Evolutionary conservation across 1,139 yeast species (phyloP), one percentile per base, ranked within the genome.

Genomic region (Yarrowia galli): DNA sequence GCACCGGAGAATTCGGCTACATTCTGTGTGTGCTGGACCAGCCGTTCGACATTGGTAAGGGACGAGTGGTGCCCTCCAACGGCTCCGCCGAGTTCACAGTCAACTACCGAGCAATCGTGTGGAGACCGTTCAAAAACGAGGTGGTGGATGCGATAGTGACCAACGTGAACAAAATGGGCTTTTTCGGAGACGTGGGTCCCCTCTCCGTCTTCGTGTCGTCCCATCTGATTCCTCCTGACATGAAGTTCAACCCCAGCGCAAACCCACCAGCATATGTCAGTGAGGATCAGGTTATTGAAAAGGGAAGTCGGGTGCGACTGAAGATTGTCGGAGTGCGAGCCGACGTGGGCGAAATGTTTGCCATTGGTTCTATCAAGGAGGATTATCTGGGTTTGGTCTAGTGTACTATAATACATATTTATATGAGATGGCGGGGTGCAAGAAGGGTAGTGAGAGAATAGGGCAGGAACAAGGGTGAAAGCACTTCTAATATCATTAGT

Each of bases 111-210:
- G 99, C 99, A 0, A 95, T 95, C 70, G 98, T 95, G 42, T 95
- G 98, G 97, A 89, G 96, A 75, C 99, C 99, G 1, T 96, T 95
- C 81, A 95, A 93, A 79, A 98, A 98, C 40, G 99, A 95, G 79
- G 99, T 95, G 7, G 98, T 95, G 40, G 99, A 95, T 79, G 99
- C 96, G 2, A 88, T 93, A 49, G 99, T 95, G 23, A 89, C 97
- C 18, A 91, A 93, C 48, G 98, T 96, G 68, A 92, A 93, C 77
- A 92, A 92, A 67, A 90, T 95, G 89, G 99, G 99, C 16, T 92
- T 95, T 74, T 95, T 95, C 77, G 98, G 97, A 49, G 98, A 95
- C 77, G 99, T 95, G 36, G 99, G 99, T 0, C 99, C 99, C 12
- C 83, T 95, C 76, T 88, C 95, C 40, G 98, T 95, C 60, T 96